phyloP scores from a whole-genome alignment of 352 stramenopile genomes.

The Phytophthora pluvialis region DNA sequence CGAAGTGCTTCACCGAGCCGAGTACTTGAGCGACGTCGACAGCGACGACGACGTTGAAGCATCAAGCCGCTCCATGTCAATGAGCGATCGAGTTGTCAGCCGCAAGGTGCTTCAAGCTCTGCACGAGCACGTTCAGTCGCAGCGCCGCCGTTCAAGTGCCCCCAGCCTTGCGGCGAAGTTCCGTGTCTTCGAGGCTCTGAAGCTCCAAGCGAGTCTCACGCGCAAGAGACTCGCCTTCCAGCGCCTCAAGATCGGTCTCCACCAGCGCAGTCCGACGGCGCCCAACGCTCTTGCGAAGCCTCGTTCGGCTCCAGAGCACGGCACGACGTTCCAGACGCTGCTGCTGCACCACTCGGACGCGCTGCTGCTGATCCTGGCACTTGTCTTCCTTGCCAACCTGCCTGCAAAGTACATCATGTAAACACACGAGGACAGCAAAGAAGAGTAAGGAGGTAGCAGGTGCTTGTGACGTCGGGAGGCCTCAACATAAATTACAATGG shows the following conservation, averaged over 20 bases:
- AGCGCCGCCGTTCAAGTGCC: conserved; percentile 23
- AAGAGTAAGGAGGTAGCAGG: conserved; percentile 1
- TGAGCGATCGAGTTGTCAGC: conserved; percentile 28
- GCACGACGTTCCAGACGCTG: conserved; percentile 6
- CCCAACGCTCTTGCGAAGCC: not conserved
- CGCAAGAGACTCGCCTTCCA: conserved; percentile 59
- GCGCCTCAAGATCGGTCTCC: conserved; percentile 36
- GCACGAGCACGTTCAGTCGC: conserved; percentile 19
- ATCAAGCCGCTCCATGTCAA: conserved; percentile 8
- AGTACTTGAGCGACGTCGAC: conserved; percentile 52
- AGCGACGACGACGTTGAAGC: not conserved
- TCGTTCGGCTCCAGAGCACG: not conserved
- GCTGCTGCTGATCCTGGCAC: conserved; percentile 31
- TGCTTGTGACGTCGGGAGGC: conserved; percentile 19
- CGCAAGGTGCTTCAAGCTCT: conserved; percentile 34
- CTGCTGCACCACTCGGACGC: conserved; percentile 25
- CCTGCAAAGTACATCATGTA: conserved; percentile 35
- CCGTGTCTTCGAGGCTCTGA: conserved; percentile 53
- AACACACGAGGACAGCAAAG: not conserved
- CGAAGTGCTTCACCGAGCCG: conserved; percentile 55
- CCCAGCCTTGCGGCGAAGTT: conserved; percentile 42
- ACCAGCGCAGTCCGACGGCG: not conserved
- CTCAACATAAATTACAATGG: conserved; percentile 57
- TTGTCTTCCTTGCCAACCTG: conserved; percentile 34
- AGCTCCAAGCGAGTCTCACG: conserved; percentile 41